Conservation (phyloP, 345 rosid species). For the Boechera retrofracta region DNA sequence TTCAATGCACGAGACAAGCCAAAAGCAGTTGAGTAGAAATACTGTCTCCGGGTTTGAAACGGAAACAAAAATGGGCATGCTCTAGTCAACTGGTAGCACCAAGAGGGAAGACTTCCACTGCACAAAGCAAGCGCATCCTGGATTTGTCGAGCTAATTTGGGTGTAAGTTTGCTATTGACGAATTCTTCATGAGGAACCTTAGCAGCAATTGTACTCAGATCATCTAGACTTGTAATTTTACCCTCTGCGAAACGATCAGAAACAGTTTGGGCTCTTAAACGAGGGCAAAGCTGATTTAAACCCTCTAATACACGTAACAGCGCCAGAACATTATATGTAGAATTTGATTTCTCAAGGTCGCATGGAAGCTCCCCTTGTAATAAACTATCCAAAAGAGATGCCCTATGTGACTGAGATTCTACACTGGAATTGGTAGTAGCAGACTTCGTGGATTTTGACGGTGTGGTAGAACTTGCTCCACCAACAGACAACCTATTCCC, state of each 20-base stretch:
- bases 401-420: conserved; percentile 56
- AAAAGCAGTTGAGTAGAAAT: conserved; percentile 97
- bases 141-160: conserved; percentile 95
- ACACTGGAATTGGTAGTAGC: conserved; percentile 51
- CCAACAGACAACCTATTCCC: conserved; percentile 67
- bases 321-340: conserved; percentile 88
- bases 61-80: conserved; percentile 99
- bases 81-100: conserved; percentile 97
- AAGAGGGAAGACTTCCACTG: conserved; percentile 97
- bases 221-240: conserved; percentile 57
- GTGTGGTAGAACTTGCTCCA: conserved; percentile 59
- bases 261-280: conserved; percentile 68
- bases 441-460: conserved; percentile 64
- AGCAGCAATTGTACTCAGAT: conserved; percentile 54
- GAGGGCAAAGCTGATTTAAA: conserved; percentile 90
- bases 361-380: conserved; percentile 89
- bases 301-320: conserved; percentile 88
- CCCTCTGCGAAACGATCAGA: conserved; percentile 80
- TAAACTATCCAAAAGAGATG: conserved; percentile 91
- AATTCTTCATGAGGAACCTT: conserved; percentile 85
- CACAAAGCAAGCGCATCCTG: conserved; percentile 99
- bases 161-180: conserved; percentile 88
- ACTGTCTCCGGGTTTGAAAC: conserved; percentile 94
- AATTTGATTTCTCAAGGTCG: conserved; percentile 90
- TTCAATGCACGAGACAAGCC: conserved; percentile 96